A percentile compares a stretch with the other conserved stretches of the same genome.
These are phyloP conservation scores for Gaeumannomyces tritici DNA, from an alignment of 2,329 filamentous ascomycete genomes.

Conservation along the genomic window DNA sequence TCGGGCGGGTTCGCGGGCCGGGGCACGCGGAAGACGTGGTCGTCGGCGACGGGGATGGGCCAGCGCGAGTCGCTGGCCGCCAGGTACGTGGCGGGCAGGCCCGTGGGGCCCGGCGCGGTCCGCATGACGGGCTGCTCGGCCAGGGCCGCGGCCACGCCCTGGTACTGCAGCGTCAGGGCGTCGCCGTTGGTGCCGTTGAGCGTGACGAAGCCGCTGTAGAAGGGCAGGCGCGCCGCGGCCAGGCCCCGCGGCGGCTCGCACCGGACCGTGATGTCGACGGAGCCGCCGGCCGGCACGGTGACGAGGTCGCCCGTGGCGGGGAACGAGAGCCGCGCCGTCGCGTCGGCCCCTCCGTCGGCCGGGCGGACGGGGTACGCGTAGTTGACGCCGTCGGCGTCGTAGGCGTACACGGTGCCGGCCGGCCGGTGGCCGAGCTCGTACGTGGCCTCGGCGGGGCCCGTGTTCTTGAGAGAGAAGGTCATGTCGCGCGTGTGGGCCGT, in stretches of 20 bases:
- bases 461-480: slow-evolving; percentile 30
- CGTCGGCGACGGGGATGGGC: not conserved
- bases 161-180: slow-evolving; percentile 27
- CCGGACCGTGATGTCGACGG: slow-evolving; percentile 14
- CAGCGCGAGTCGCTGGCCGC: not conserved
- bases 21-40: not conserved
- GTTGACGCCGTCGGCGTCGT: slow-evolving; percentile 7
- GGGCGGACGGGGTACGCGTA: slow-evolving; percentile 9
- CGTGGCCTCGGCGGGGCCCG: slow-evolving; percentile 20
- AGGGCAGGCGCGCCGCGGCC: slow-evolving; percentile 19
- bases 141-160: slow-evolving; percentile 19
- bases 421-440: slow-evolving; percentile 26
- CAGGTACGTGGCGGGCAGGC: not conserved
- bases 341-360: slow-evolving; percentile 8
- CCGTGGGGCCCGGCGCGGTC: not conserved
- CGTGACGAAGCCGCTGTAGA: slow-evolving; percentile 33
- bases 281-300: slow-evolving; percentile 15
- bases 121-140: not conserved
- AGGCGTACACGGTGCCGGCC: slow-evolving; percentile 27
- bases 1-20: not conserved
- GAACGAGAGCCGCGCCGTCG: slow-evolving; percentile 10
- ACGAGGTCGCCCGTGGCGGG: slow-evolving; percentile 7
- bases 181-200: slow-evolving; percentile 26
- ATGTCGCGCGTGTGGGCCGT: slow-evolving; percentile 44
- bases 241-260: slow-evolving; percentile 17